These are phyloP conservation scores for Metschnikowia rubicola DNA, from an alignment of 805 yeast species.

Conservation along the genomic window DNA sequence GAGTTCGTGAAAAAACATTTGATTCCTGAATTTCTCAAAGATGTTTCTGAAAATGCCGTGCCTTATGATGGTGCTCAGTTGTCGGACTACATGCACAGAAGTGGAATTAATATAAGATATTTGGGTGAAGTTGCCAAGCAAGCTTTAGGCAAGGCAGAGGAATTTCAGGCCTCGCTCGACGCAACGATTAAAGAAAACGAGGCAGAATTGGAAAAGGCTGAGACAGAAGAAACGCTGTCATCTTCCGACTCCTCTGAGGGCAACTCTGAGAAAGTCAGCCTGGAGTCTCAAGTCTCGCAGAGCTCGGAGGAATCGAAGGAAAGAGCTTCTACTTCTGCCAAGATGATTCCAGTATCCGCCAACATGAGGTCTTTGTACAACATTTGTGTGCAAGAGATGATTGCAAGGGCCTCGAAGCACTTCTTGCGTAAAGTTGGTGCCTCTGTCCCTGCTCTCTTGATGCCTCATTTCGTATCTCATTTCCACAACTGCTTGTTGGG, in stretches of 20 bases:
- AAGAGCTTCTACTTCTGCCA: constrained; percentile 31
- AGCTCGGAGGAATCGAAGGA: constrained; percentile 25
- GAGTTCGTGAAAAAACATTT: constrained; percentile 55
- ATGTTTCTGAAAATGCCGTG: constrained; percentile 50
- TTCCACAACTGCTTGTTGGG: constrained; percentile 73
- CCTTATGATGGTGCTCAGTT: constrained; percentile 85
- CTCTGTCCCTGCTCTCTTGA: constrained; percentile 49
- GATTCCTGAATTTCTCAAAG: constrained; percentile 60
- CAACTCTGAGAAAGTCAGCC: constrained; percentile 1
- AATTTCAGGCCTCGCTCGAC: constrained; percentile 13
- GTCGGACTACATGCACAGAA: constrained; percentile 61
- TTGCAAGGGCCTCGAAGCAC: constrained; percentile 79
- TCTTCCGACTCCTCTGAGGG: constrained; percentile 10
- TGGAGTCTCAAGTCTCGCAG: constrained; percentile 7
- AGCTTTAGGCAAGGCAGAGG: constrained; percentile 21
- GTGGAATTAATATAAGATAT: constrained; percentile 88
- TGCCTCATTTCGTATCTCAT: constrained; percentile 61
- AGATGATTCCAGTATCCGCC: constrained; percentile 41
- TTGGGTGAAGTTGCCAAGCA: constrained; percentile 59
- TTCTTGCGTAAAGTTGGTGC: constrained; percentile 50
- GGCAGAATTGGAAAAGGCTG: constrained; percentile 20
- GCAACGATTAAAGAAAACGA: constrained; percentile 26
- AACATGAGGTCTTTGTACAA: constrained; percentile 46
- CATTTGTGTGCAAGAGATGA: constrained; percentile 60
- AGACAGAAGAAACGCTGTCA: constrained; percentile 16